Conservation (phyloP, 306 rosid genomes). For the Castanea sativa region DNA sequence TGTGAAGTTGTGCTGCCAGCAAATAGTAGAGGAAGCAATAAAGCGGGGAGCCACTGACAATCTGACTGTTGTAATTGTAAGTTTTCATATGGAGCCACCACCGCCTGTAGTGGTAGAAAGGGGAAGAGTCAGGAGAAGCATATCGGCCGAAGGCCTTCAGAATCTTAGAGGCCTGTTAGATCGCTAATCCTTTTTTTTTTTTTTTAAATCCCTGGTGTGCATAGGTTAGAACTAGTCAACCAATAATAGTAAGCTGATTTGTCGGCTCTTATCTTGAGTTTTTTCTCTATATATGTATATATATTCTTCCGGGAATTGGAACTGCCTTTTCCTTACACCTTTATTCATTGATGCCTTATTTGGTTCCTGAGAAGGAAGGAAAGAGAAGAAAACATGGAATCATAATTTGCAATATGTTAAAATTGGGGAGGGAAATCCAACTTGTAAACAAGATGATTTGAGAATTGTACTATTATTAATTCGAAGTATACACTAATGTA, state of each 20-base stretch:
- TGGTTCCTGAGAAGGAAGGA: slow-evolving; percentile 25
- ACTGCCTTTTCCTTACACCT: slow-evolving; percentile 13
- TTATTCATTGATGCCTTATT: slow-evolving; percentile 10
- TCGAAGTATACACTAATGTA: not conserved
- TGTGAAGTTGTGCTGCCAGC: slow-evolving; percentile 72
- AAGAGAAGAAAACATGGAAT: slow-evolving; percentile 15
- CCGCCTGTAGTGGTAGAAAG: slow-evolving; percentile 53
- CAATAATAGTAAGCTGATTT: not conserved
- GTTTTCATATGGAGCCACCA: slow-evolving; percentile 83
- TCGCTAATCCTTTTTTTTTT: slow-evolving; percentile 12
- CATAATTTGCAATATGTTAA: slow-evolving; percentile 7
- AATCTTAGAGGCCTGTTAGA: slow-evolving; percentile 58
- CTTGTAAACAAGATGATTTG: slow-evolving; percentile 18
- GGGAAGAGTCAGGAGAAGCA: slow-evolving; percentile 70
- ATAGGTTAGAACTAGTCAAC: not conserved
- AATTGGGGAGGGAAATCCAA: not conserved
- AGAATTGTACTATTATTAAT: slow-evolving; percentile 12
- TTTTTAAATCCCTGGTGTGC: not conserved
- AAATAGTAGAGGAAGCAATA: slow-evolving; percentile 77
- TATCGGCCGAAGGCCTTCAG: slow-evolving; percentile 87
- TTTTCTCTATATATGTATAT: slow-evolving; percentile 36
- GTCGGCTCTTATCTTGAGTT: not conserved
- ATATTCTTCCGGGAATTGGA: slow-evolving; percentile 28
- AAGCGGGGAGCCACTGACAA: slow-evolving; percentile 72
- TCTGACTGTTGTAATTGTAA: slow-evolving; percentile 74